Conservation (phyloP, 345 rosid species). For the Cochlearia excelsa region DNA sequence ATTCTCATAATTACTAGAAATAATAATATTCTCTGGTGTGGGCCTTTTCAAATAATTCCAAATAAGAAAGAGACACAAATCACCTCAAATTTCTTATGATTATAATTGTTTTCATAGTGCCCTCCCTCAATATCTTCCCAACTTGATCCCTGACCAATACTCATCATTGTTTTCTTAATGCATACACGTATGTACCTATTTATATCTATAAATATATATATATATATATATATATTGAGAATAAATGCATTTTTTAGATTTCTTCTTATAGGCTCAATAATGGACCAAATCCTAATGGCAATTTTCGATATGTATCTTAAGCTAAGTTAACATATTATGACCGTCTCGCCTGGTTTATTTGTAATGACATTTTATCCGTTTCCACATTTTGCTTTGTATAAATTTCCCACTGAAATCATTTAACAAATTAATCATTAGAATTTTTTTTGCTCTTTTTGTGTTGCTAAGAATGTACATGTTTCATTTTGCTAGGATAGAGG, state of each 20-base stretch:
- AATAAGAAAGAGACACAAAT: conserved; percentile 54
- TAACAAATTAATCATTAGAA: background rate
- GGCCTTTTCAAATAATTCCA: conserved; percentile 58
- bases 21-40: conserved; percentile 69
- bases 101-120: conserved; percentile 33
- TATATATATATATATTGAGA: background rate
- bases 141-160: conserved; percentile 38
- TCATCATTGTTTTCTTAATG: conserved; percentile 31
- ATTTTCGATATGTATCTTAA: conserved; percentile 1
- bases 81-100: conserved; percentile 37
- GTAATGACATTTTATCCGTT: conserved; percentile 17
- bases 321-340: conserved; percentile 7
- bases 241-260: too few species aligned
- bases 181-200: background rate
- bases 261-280: too few species aligned
- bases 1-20: conserved; percentile 36
- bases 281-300: background rate
- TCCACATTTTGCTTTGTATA: background rate
- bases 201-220: background rate
- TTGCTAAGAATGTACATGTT: too few species aligned
- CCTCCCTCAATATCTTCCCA: conserved; percentile 44
- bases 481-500: too few species aligned
- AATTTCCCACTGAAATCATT: background rate
- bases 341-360: background rate
- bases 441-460: too few species aligned